Conservation (phyloP, 2,329 filamentous ascomycete species). For the Elsinoe arachidis region DNA sequence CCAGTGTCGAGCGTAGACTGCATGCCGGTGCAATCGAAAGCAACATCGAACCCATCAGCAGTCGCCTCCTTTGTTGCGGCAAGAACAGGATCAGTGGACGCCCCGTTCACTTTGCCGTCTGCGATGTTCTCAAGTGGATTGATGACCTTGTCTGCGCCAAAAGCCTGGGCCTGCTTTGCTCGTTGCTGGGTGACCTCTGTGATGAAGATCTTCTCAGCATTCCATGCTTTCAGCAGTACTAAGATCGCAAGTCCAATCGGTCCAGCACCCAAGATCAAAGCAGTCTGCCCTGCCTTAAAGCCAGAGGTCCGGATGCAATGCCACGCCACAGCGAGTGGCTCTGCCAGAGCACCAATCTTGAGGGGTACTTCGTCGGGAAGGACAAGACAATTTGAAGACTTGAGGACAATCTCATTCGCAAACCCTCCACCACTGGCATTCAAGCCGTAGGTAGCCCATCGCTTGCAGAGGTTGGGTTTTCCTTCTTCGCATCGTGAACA, state of each 20-base stretch:
- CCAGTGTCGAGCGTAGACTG: slow-evolving; percentile 15
- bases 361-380: slow-evolving; percentile 46
- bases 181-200: slow-evolving; percentile 37
- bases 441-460: slow-evolving; percentile 20
- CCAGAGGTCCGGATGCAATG: slow-evolving; percentile 49
- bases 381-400: slow-evolving; percentile 39
- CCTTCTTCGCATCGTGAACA: background rate
- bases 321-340: slow-evolving; percentile 57
- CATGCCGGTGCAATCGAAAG: slow-evolving; percentile 16
- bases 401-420: slow-evolving; percentile 45
- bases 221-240: slow-evolving; percentile 47
- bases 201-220: slow-evolving; percentile 48
- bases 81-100: background rate
- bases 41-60: slow-evolving; percentile 14
- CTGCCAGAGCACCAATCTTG: slow-evolving; percentile 51
- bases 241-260: slow-evolving; percentile 55
- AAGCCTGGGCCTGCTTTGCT: slow-evolving; percentile 13
- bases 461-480: slow-evolving; percentile 5
- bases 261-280: slow-evolving; percentile 52
- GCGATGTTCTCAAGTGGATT: slow-evolving; percentile 4
- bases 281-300: slow-evolving; percentile 37
- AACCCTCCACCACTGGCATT: slow-evolving; percentile 48
- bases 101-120: background rate
- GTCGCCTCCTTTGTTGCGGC: background rate
- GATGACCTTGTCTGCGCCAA: slow-evolving; percentile 15